Conservation (phyloP, 805 yeast species). For the Ogataea angusta region DNA sequence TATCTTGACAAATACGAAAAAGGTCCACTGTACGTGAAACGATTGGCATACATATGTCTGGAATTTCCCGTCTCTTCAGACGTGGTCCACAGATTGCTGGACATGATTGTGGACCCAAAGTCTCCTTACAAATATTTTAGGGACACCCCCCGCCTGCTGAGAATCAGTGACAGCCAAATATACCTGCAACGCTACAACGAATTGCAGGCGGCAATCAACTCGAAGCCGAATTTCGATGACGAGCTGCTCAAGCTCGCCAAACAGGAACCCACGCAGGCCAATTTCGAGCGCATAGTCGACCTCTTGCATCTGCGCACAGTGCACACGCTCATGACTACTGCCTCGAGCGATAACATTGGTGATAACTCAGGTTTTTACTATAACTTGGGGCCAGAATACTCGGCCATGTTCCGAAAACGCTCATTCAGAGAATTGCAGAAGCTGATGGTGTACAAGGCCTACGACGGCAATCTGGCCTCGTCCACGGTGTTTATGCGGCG, state of each 20-base stretch:
- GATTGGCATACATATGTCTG: slow-evolving; percentile 19
- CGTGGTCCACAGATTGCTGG: slow-evolving; percentile 8
- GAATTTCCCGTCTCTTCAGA: slow-evolving; percentile 11
- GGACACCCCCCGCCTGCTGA: slow-evolving; percentile 16
- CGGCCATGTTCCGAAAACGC: slow-evolving; percentile 10
- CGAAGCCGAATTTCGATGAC: slow-evolving; percentile 9
- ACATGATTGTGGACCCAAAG: slow-evolving; percentile 13
- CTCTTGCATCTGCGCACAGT: slow-evolving; percentile 10
- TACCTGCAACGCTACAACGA: slow-evolving; percentile 10
- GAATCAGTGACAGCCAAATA: background rate
- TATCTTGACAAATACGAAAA: slow-evolving; percentile 9
- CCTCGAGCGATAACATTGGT: slow-evolving; percentile 19
- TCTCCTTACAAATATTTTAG: slow-evolving; percentile 16
- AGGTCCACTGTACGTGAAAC: slow-evolving; percentile 21
- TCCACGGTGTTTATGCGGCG: slow-evolving; percentile 16
- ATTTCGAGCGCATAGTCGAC: slow-evolving; percentile 12
- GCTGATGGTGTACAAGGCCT: slow-evolving; percentile 20
- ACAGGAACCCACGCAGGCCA: slow-evolving; percentile 4
- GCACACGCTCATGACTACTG: slow-evolving; percentile 19
- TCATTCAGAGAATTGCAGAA: slow-evolving; percentile 19
- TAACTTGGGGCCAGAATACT: slow-evolving; percentile 20
- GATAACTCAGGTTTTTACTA: slow-evolving; percentile 20
- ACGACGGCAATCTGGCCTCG: slow-evolving; percentile 17
- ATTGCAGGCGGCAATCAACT: slow-evolving; percentile 4
- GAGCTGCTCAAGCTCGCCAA: slow-evolving; percentile 7